Conservation (phyloP, 2,329 filamentous ascomycete genomes). For the Alternaria brassicae region DNA sequence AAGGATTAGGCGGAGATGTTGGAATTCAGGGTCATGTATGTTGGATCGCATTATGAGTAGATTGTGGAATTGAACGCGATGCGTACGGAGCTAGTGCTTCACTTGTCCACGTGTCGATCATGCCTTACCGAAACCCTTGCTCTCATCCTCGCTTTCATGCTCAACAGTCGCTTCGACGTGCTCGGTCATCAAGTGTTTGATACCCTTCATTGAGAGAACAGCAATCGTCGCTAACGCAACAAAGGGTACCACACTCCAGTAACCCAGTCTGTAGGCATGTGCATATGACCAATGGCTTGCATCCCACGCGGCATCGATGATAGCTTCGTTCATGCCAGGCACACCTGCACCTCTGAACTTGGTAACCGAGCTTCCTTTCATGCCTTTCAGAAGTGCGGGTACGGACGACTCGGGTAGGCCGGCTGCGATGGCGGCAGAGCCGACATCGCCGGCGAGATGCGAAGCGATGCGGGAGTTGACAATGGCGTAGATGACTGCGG, state of each 20-base stretch:
- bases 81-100: too few relatives aligned
- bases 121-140: neutral
- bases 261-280: conserved; percentile 38
- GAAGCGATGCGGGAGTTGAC: conserved; percentile 33
- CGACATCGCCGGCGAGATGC: conserved; percentile 30
- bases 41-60: too few relatives aligned
- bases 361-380: conserved; percentile 24
- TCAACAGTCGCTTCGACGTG: conserved; percentile 45
- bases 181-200: conserved; percentile 41
- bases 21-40: too few relatives aligned
- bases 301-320: conserved; percentile 31
- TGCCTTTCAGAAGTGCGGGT: conserved; percentile 25
- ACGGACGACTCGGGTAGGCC: conserved; percentile 33
- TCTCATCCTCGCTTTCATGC: conserved; percentile 22
- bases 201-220: conserved; percentile 37
- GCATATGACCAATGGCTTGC: conserved; percentile 43
- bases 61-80: too few relatives aligned
- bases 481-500: conserved; percentile 41
- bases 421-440: conserved; percentile 29
- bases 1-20: too few relatives aligned
- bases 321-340: conserved; percentile 21
- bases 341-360: conserved; percentile 21
- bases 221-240: conserved; percentile 35
- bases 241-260: conserved; percentile 44
- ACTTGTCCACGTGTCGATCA: neutral